phyloP scores from a whole-genome alignment of 2,329 filamentous ascomycete genomes.

The Ambrosiella cleistominuta region DNA sequence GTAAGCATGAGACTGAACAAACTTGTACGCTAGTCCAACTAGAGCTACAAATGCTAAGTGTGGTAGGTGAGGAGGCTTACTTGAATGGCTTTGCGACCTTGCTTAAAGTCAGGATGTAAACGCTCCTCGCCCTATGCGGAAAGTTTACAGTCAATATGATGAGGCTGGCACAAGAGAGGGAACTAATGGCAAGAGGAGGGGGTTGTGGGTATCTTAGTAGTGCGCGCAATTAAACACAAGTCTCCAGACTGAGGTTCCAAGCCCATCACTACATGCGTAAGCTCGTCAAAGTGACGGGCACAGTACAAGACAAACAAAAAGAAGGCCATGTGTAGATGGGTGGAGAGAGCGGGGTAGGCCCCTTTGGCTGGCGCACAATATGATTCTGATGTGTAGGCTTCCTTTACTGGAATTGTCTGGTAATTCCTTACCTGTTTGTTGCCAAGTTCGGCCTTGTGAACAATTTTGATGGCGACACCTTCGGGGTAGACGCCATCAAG shows the following conservation, averaged over 20 bases:
- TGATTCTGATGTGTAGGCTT: too few species aligned
- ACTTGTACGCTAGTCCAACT: conserved; percentile 16
- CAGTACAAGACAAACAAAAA: too few species aligned
- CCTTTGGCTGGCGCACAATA: too few species aligned
- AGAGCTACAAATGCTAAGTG: background rate
- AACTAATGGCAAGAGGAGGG: background rate
- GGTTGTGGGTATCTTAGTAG: too few species aligned
- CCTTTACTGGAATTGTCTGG: background rate
- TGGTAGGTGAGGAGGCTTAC: conserved; percentile 37
- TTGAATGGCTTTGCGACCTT: conserved; percentile 89
- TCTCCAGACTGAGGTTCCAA: background rate
- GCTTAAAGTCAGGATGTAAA: conserved; percentile 92
- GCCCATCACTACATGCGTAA: too few species aligned
- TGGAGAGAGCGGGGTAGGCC: too few species aligned
- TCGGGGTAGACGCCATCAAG: conserved; percentile 51
- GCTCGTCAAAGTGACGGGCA: too few species aligned
- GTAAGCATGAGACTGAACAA: conserved; percentile 14
- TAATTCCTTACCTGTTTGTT: conserved; percentile 73
- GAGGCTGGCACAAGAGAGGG: background rate
- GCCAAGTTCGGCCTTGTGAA: conserved; percentile 98
- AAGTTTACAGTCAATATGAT: conserved; percentile 6
- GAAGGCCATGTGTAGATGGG: too few species aligned
- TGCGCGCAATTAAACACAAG: background rate
- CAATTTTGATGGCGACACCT: conserved; percentile 84
- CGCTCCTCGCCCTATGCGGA: conserved; percentile 57